Evolutionary conservation across 192 early-diverging fungal species (phyloP).

Genomic region (Nowakowskiella sp.): DNA sequence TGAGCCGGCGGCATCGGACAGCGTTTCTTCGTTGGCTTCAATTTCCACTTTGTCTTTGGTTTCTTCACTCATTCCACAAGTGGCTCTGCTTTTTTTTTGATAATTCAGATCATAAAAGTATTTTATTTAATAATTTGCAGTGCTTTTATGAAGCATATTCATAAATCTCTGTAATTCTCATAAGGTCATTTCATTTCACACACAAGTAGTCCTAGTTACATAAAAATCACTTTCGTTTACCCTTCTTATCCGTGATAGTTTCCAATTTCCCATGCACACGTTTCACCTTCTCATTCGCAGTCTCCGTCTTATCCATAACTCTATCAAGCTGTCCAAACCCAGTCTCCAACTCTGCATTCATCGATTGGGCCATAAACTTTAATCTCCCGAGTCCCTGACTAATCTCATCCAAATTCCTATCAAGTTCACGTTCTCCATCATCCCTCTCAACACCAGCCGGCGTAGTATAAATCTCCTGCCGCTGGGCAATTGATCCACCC

Average conservation of each 20-base stretch:
- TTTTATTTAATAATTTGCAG: no score
- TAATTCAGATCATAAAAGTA: no score
- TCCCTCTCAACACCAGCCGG: constrained; percentile 39
- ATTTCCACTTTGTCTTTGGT: no score
- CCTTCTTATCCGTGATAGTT: constrained; percentile 1
- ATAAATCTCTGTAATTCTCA: no score
- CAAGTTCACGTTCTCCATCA: constrained; percentile 44
- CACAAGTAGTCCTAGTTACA: no score
- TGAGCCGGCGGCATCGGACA: no score
- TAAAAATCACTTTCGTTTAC: no score
- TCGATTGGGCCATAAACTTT: constrained; percentile 41
- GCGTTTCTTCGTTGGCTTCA: no score
- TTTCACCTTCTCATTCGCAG: constrained; percentile 22
- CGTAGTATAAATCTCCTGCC: constrained; percentile 27
- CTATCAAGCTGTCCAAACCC: constrained; percentile 22
- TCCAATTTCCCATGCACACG: constrained; percentile 15
- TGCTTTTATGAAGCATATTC: no score
- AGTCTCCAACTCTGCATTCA: constrained; percentile 40
- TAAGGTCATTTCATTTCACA: no score
- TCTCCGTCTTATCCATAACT: constrained; percentile 26
- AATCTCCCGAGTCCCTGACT: constrained; percentile 27
- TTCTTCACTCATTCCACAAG: no score
- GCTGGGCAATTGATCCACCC: neutral
- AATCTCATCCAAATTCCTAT: constrained; percentile 44
- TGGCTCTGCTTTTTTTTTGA: no score